Evolutionary conservation across 257 asterid species (phyloP), one percentile per base, ranked within the genome.

Genomic region (Salvia miltiorrhiza): DNA sequence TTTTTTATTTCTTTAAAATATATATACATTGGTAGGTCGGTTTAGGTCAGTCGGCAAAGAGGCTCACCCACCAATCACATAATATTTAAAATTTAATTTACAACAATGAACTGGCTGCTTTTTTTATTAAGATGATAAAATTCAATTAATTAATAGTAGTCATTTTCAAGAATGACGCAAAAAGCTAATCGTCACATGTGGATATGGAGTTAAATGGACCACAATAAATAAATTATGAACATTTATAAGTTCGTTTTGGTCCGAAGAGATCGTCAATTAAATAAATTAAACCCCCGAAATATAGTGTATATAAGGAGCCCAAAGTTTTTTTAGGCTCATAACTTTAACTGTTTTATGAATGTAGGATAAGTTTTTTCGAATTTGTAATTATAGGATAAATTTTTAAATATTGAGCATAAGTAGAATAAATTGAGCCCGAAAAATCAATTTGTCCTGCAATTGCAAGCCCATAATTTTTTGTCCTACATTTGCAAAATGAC

Each of bases 141-240:
- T 13, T 13, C n/a, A n/a, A n/a, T 13, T 1, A 35, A 47, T 32
- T 45, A n/a, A 16, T 26, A 26, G 7, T 7, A 39, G 79, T 68
- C 74, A 50, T 52, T 74, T 40, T 74, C 74, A 74, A 60, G 60
- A 67, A 40, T 52, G 75, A 74, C 16, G 32, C 39, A 17, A 67
- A 67, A 74, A 32, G 70, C 43, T 40, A 43, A 49, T 14, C 61
- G 61, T 70, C 65, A 40, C 70, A 49, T 65, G 63, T 20, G 21
- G 39, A 4, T 48, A 50, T 52, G 49, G 60, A 58, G 17, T 47
- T 30, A 40, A n/a, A n/a, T 48, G 74, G 74, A 49, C 78, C 73
- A 66, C 54, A n/a, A 10, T 2, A 56, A 43, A 35, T 20, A 35
- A 11, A 32, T 35, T 24, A 33, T 24, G 19, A 67, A 2, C 48